Evolutionary conservation across 306 rosid species (phyloP), one percentile per base, ranked within the genome.

Genomic region (Trichosanthes cucumerina): DNA sequence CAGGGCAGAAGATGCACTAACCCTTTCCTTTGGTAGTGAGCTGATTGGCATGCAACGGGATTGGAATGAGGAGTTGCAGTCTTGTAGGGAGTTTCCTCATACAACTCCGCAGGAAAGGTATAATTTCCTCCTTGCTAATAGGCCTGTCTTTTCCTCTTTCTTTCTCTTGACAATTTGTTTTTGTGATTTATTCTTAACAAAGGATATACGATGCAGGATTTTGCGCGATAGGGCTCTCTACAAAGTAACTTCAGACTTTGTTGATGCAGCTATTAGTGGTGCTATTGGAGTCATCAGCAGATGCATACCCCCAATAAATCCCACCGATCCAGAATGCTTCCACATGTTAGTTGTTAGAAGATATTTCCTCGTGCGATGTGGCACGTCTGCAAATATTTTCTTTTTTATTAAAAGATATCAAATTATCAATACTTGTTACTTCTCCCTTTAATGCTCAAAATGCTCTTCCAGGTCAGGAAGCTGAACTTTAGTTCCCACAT

Each of bases 11-110:
- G 92, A 90, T 83, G 87, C 97, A 23, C 87, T 96, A 75, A 88
- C 95, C 80, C 99, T 96, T 73, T 85, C 96, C 31, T 96, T 88
- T 70, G 99, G 97, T 36, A 92, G 93, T 81, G 99, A 96, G 91
- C 87, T 96, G 66, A 96, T 92, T 82, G 99, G 99, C 77, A 96
- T 92, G 99, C 98, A 90, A 86, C 88, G 99, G 82, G 99, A 96
- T 88, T 96, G 99, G 99, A 96, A 96, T 85, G 99, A 96, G 86
- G 99, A 96, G 88, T 82, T 96, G 88, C 99, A 96, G 81, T 91
- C 99, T 59, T 96, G 99, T 83, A 90, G 99, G 63, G 99, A 96
- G 84, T 96, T 96, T 85, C 96, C 99, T 24, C 96, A 90, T 84
- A 81, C 87, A 63, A 87, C 85, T 81, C 91, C 97, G n/a, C 99